These are phyloP conservation scores for Saccharomycopsis hybrid DNA, from an alignment of 1,139 yeast genomes.

Conservation along the genomic window DNA sequence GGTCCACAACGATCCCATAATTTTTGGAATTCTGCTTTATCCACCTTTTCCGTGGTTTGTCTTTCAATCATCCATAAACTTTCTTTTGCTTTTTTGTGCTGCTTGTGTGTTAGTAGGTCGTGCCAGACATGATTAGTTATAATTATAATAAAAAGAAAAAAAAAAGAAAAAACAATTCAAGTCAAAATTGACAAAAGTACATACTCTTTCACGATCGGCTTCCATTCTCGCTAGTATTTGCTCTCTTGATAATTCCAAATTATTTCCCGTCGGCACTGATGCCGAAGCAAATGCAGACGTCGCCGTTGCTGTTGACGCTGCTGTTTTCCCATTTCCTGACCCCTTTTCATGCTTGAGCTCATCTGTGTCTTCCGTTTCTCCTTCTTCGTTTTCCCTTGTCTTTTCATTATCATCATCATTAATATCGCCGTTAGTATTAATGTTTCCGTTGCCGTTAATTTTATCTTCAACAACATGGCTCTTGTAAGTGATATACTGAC, in stretches of 20 bases:
- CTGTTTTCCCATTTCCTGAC: background rate
- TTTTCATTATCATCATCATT: background rate
- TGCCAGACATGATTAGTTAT: no score
- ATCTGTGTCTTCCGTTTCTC: slow-evolving; percentile 26
- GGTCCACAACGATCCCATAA: slow-evolving; percentile 49
- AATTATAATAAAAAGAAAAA: no score
- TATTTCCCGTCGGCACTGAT: slow-evolving; percentile 16
- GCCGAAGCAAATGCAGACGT: no score
- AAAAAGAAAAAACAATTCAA: no score
- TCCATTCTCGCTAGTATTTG: slow-evolving; percentile 74
- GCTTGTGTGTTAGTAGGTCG: background rate
- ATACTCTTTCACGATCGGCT: slow-evolving; percentile 67
- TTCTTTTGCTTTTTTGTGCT: slow-evolving; percentile 70
- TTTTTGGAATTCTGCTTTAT: slow-evolving; percentile 51
- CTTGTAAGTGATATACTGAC: slow-evolving; percentile 36
- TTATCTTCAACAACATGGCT: background rate
- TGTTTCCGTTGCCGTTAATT: no score
- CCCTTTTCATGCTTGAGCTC: no score
- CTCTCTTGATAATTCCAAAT: slow-evolving; percentile 35
- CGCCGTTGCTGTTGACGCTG: background rate
- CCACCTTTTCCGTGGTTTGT: slow-evolving; percentile 32
- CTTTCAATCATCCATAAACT: slow-evolving; percentile 62
- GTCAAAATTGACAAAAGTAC: slow-evolving; percentile 11
- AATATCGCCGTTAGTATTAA: background rate
- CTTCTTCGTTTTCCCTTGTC: background rate